Evolutionary conservation across 1,139 yeast species (phyloP).

Genomic region (Debaryomyces nepalensis): DNA sequence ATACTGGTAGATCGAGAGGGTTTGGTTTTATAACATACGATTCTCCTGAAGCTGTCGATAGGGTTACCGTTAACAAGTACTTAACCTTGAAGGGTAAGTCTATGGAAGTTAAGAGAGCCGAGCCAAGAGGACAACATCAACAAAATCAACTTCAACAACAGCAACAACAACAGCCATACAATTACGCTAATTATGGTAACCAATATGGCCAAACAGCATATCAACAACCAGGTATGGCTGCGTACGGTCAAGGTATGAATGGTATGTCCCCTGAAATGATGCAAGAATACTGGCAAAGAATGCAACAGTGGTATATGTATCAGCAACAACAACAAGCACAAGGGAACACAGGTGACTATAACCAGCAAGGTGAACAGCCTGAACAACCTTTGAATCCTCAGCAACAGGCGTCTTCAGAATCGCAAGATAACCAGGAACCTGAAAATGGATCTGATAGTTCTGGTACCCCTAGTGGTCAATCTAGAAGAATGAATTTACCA

Average conservation of each 20-base stretch:
- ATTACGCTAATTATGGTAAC: slow-evolving; percentile 29
- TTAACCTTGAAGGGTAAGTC: slow-evolving; percentile 85
- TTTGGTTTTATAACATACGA: slow-evolving; percentile 98
- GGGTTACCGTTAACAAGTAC: slow-evolving; percentile 82
- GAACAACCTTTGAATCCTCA: slow-evolving; percentile 61
- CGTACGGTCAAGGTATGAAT: slow-evolving; percentile 39
- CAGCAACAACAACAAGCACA: slow-evolving; percentile 47
- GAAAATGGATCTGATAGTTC: slow-evolving; percentile 19
- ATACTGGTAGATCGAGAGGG: slow-evolving; percentile 96
- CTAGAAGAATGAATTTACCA: slow-evolving; percentile 42
- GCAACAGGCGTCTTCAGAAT: slow-evolving; percentile 45
- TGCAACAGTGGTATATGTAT: slow-evolving; percentile 77
- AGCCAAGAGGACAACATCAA: slow-evolving; percentile 73
- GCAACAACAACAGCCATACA: slow-evolving; percentile 40
- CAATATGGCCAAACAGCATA: slow-evolving; percentile 45
- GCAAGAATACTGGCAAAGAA: slow-evolving; percentile 85
- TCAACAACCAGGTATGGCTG: slow-evolving; percentile 29
- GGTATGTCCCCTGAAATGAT: slow-evolving; percentile 83
- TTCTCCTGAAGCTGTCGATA: slow-evolving; percentile 93
- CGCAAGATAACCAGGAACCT: slow-evolving; percentile 16
- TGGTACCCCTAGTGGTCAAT: slow-evolving; percentile 28
- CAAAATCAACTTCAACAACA: slow-evolving; percentile 44
- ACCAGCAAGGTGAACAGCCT: slow-evolving; percentile 51
- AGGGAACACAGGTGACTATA: slow-evolving; percentile 19
- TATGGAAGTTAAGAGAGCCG: slow-evolving; percentile 98